Conservation (phyloP, 2,329 filamentous ascomycete species). For the Neopestalotiopsis clavispora region DNA sequence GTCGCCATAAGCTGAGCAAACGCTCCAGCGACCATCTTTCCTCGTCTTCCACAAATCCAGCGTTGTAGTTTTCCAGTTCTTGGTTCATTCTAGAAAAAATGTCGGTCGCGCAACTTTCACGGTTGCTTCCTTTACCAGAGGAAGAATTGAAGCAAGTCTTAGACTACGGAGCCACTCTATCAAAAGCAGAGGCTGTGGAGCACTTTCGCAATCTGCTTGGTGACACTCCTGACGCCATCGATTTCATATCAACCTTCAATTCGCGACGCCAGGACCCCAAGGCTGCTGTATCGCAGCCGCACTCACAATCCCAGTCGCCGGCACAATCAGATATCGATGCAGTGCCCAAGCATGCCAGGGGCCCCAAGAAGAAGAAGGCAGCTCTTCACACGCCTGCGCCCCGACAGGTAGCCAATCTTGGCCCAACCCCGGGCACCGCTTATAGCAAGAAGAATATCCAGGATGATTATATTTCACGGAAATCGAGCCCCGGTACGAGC, state of each 20-base stretch:
- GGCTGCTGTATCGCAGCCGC: conserved; percentile 25
- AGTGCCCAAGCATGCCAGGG: conserved; percentile 54
- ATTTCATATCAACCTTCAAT: conserved; percentile 85
- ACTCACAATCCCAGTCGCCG: conserved; percentile 26
- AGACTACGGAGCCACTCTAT: conserved; percentile 78
- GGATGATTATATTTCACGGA: conserved; percentile 72
- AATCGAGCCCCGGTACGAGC: conserved; percentile 45
- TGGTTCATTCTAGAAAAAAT: conserved; percentile 39
- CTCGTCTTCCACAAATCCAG: background rate
- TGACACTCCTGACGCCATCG: conserved; percentile 76
- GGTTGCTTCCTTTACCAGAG: conserved; percentile 83
- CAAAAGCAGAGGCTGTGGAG: conserved; percentile 77
- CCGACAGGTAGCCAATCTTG: conserved; percentile 67
- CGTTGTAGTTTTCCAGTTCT: background rate
- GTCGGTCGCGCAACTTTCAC: conserved; percentile 72
- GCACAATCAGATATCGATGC: conserved; percentile 38
- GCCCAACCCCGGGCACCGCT: conserved; percentile 65
- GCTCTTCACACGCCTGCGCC: conserved; percentile 67
- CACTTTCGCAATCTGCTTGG: conserved; percentile 90
- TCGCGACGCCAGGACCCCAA: conserved; percentile 57
- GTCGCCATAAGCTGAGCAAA: background rate
- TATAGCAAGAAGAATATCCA: conserved; percentile 77
- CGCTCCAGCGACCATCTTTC: background rate
- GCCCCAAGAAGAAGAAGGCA: conserved; percentile 63
- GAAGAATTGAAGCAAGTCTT: conserved; percentile 84